These are phyloP conservation scores for Cladosporium sp. DNA, from an alignment of 2,329 filamentous ascomycete genomes.

Conservation along the genomic window DNA sequence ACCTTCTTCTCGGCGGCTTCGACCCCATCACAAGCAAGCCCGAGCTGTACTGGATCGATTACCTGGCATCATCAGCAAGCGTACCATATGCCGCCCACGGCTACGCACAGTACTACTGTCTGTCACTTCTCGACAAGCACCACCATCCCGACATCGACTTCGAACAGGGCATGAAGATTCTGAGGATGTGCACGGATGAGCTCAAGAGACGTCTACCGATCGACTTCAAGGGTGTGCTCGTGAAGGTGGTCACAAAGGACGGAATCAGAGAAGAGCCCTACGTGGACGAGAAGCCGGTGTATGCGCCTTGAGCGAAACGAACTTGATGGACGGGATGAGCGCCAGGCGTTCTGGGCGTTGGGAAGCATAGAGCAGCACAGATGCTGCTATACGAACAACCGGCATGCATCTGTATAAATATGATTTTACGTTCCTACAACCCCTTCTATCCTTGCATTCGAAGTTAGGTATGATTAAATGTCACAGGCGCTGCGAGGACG, in stretches of 20 bases:
- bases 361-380: constrained; percentile 8
- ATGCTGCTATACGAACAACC: constrained; percentile 5
- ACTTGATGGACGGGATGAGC: constrained; percentile 4
- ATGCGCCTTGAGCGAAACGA: constrained; percentile 23
- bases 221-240: constrained; percentile 88
- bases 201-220: constrained; percentile 94
- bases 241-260: constrained; percentile 94
- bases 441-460: background rate
- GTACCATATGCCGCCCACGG: constrained; percentile 96
- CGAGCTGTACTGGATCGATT: constrained; percentile 94
- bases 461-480: too few relatives aligned
- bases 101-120: constrained; percentile 99
- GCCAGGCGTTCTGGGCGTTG: constrained; percentile 11
- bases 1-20: constrained; percentile 88
- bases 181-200: constrained; percentile 94
- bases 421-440: constrained; percentile 5
- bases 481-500: too few relatives aligned
- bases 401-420: constrained; percentile 12
- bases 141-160: constrained; percentile 91
- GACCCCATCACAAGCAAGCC: constrained; percentile 90
- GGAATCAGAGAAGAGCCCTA: constrained; percentile 82
- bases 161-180: constrained; percentile 83
- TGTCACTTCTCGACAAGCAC: constrained; percentile 97
- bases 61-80: constrained; percentile 81
- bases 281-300: constrained; percentile 55